Conservation (phyloP, 441 rosid species). For the Euphorbia schlechtendalii region DNA sequence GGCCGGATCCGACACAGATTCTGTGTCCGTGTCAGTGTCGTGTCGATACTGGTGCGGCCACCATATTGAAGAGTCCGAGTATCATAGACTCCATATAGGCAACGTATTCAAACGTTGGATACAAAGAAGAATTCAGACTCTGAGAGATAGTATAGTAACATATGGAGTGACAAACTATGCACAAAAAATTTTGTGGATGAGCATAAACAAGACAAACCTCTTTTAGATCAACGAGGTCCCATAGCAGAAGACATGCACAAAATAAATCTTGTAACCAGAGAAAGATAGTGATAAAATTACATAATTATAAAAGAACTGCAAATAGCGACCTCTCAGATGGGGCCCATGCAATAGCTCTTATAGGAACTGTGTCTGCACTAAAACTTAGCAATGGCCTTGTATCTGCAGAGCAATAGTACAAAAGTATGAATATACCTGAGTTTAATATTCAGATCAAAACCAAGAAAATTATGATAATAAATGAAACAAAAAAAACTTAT, state of each 20-base stretch:
- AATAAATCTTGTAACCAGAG: conserved; percentile 1
- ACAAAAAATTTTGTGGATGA: background rate
- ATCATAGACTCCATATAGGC: too few relatives aligned
- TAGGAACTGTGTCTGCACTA: conserved; percentile 74
- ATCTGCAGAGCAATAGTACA: conserved; percentile 43
- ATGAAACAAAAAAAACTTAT: background rate
- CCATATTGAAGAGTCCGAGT: too few relatives aligned
- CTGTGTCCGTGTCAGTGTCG: too few relatives aligned
- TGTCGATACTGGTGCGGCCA: too few relatives aligned
- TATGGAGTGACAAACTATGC: background rate
- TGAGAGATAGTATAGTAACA: background rate
- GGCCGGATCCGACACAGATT: too few relatives aligned
- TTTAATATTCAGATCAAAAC: conserved; percentile 2
- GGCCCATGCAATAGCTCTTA: conserved; percentile 91
- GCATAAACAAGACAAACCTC: conserved; percentile 4
- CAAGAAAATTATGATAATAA: conserved; percentile 1
- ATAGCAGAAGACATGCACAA: background rate
- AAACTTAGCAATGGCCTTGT: conserved; percentile 80
- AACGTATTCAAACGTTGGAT: background rate
- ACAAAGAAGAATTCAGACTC: background rate
- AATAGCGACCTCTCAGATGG: conserved; percentile 63
- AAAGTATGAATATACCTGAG: conserved; percentile 14
- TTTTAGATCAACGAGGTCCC: background rate
- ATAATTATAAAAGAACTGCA: background rate
- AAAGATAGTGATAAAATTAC: background rate